These are phyloP conservation scores for Jasminum sambac DNA, from an alignment of 257 asterid species.

Conservation along the genomic window DNA sequence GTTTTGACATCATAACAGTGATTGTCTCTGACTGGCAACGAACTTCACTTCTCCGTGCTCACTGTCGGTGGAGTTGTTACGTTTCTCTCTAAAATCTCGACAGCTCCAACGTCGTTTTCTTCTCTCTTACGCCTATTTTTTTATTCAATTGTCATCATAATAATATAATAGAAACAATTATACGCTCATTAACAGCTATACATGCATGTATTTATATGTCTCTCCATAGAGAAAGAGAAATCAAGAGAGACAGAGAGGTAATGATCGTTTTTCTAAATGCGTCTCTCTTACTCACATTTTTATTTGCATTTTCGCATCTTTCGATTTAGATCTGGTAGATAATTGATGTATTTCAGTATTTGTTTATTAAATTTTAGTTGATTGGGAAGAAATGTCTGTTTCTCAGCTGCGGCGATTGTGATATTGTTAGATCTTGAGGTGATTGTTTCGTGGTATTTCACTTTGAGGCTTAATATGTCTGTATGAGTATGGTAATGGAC, in stretches of 20 bases:
- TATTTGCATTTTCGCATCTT: constrained; percentile 20
- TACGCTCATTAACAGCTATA: constrained; percentile 43
- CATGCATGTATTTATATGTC: constrained; percentile 21
- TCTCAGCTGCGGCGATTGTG: constrained; percentile 6
- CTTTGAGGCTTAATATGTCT: constrained; percentile 7
- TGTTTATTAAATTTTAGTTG: constrained; percentile 6
- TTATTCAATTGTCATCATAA: background rate
- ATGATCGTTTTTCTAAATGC: constrained; percentile 25
- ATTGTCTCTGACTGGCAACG: background rate
- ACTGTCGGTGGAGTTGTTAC: constrained; percentile 33
- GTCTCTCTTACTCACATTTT: constrained; percentile 7
- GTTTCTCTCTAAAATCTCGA: constrained; percentile 14
- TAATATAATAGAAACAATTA: constrained; percentile 16
- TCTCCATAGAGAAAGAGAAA: constrained; percentile 23
- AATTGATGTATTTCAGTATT: constrained; percentile 22
- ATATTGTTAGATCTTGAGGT: constrained; percentile 43
- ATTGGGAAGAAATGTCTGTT: constrained; percentile 1
- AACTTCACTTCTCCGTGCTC: background rate
- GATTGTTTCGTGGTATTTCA: constrained; percentile 12
- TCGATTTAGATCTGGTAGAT: constrained; percentile 28
- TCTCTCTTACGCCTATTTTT: constrained; percentile 38
- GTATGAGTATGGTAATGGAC: background rate
- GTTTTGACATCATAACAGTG: no score
- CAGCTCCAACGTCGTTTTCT: constrained; percentile 61
- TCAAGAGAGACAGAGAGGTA: constrained; percentile 29